Conservation (phyloP, 140 eudicot species). For the Flaveria floridana region DNA sequence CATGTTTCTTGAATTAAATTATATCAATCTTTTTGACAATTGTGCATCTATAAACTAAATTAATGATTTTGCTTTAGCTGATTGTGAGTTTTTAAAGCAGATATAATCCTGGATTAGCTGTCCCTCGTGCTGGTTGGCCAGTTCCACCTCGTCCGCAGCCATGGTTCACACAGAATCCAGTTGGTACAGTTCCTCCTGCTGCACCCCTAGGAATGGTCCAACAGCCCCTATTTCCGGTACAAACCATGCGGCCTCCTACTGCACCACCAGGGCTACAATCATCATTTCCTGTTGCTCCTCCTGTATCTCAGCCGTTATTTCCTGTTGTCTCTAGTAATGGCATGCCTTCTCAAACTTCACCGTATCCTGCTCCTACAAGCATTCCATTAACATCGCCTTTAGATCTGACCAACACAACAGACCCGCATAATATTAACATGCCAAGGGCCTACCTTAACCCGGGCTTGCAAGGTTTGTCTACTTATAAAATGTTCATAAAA, state of each 20-base stretch:
- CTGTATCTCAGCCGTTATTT: constrained; percentile 87
- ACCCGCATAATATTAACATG: constrained; percentile 26
- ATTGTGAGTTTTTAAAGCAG: constrained; percentile 39
- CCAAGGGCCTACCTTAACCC: constrained; percentile 44
- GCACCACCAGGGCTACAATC: constrained; percentile 60
- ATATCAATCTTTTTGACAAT: not conserved
- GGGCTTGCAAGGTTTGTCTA: constrained; percentile 46
- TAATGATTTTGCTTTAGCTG: not conserved
- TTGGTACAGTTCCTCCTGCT: constrained; percentile 56
- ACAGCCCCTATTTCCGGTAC: constrained; percentile 91
- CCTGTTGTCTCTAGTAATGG: constrained; percentile 69
- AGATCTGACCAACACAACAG: constrained; percentile 30
- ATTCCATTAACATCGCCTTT: constrained; percentile 44
- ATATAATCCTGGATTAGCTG: constrained; percentile 61
- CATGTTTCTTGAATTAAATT: not conserved
- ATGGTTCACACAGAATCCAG: constrained; percentile 66
- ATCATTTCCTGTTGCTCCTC: constrained; percentile 51
- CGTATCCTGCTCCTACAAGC: constrained; percentile 55
- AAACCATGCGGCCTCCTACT: constrained; percentile 49
- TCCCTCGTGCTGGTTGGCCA: constrained; percentile 81
- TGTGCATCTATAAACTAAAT: not conserved
- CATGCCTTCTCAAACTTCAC: constrained; percentile 49
- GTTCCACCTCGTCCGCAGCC: constrained; percentile 86
- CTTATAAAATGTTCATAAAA: not conserved
- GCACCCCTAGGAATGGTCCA: constrained; percentile 56